Percentiles rank a stretch among this genome's conserved stretches.
phyloP scores from a whole-genome alignment of 2,329 filamentous ascomycete species.

The Venturia aucupariae region DNA sequence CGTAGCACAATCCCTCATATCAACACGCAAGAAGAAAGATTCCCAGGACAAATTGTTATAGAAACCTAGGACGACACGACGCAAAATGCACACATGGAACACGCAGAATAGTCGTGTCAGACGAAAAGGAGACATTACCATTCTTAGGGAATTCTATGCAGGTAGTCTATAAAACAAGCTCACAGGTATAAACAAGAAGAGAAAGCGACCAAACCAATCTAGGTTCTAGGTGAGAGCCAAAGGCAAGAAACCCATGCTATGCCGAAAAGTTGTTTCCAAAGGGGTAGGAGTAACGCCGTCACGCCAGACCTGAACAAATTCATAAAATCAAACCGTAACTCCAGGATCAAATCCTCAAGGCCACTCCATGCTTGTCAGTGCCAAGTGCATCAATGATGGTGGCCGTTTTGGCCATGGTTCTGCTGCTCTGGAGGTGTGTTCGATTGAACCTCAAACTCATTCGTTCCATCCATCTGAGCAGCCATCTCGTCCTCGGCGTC shows the following conservation, averaged over 20 bases:
- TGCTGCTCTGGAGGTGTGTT: neutral
- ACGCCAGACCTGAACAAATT: neutral
- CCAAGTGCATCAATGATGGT: neutral
- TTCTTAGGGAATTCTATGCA: neutral
- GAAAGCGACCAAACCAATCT: neutral
- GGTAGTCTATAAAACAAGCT: neutral
- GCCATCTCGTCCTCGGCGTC: constrained; percentile 14
- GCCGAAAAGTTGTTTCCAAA: neutral
- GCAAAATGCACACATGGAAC: too few species aligned
- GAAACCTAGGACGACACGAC: too few species aligned
- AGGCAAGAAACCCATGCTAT: neutral
- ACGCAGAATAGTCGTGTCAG: too few species aligned
- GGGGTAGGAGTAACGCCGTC: neutral
- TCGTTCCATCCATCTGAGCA: constrained; percentile 8
- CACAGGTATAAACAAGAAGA: neutral
- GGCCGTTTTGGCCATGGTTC: neutral
- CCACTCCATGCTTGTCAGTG: neutral
- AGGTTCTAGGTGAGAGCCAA: neutral
- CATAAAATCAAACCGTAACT: neutral
- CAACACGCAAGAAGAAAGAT: too few species aligned
- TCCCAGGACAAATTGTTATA: too few species aligned
- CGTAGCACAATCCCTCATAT: too few species aligned
- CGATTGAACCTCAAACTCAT: constrained; percentile 5
- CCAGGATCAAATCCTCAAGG: neutral
- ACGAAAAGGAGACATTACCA: neutral